A percentile compares a stretch with the other conserved stretches of the same genome.
Evolutionary conservation across 2,329 filamentous ascomycete genomes (phyloP).

Genomic region (Aspergillus fijiensis): DNA sequence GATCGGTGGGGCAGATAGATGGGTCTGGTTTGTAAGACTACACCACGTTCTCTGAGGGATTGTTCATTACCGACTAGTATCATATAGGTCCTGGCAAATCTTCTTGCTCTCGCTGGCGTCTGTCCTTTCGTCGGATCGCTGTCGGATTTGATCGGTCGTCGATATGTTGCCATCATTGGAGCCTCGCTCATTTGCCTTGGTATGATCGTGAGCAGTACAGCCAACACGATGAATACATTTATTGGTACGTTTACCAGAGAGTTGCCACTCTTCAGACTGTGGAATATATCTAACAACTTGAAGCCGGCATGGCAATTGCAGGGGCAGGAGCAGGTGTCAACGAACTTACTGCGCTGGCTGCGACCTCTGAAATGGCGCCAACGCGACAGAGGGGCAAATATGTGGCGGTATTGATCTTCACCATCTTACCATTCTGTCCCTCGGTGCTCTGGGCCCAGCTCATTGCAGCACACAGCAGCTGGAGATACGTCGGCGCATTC

Average conservation of each 20-base stretch:
- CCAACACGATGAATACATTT: conserved; percentile 60
- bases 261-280: conserved; percentile 10
- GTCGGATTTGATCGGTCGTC: conserved; percentile 63
- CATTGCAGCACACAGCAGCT: conserved; percentile 46
- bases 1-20: conserved; percentile 60
- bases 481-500: conserved; percentile 47
- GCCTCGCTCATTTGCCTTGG: conserved; percentile 56
- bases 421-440: conserved; percentile 62
- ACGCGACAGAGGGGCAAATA: conserved; percentile 64
- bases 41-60: neutral
- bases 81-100: conserved; percentile 48
- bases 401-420: conserved; percentile 60
- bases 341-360: conserved; percentile 67
- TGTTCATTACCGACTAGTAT: conserved; percentile 1
- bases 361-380: conserved; percentile 66
- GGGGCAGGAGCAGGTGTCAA: conserved; percentile 67
- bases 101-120: conserved; percentile 56
- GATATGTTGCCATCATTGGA: conserved; percentile 59
- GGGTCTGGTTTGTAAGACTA: conserved; percentile 57
- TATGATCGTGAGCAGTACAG: conserved; percentile 59
- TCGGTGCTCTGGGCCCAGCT: conserved; percentile 63
- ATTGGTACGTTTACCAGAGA: conserved; percentile 51
- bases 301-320: conserved; percentile 58
- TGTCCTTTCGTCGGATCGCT: conserved; percentile 66
- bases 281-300: neutral